Base-by-base conservation (phyloP, 2,329 filamentous ascomycete species). In the Diaporthe amygdali region DNA sequence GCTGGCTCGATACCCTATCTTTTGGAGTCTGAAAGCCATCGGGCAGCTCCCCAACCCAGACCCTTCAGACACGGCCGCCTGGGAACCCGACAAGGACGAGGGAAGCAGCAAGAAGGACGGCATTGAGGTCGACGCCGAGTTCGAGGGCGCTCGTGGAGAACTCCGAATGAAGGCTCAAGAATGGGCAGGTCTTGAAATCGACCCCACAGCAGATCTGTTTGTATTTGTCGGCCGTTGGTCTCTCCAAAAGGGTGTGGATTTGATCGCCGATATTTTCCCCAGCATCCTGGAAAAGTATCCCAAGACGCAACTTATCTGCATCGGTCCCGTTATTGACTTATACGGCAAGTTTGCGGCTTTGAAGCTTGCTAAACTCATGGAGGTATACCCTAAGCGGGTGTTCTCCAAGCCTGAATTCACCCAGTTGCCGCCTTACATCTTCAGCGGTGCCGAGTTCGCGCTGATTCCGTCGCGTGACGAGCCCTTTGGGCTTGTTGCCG, bases 181-280 rank as follows among this genome's bases (percentile, higher is more conserved):
- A 79, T 93, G 91, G 90, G 90, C 90, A 52, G 89, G 89, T n/a
- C 83, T 93, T 3, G 83, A 91, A 5, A 84, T 89, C 68, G 86
- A 90, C 74, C 86, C 89, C 2, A 83, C 89, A 41, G 90, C 91
- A 2, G 89, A 92, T 69, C 83, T 93, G 20, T 87, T 92, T 74
- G 90, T 92, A n/a, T 93, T 93, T 74, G 90, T 92, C 51, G 90
- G 90, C 71, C 87, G 90, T 74, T 93, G 90, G 91, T 90, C 88
- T 15, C 88, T 91, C 85, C 90, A 93, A 76, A 93, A 93, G 79
- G 90, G 90, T 67, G 85, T 92, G 66, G 90, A 93, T 77, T 81
- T 92, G 63, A 91, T 92, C 74, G 90, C 90, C 20, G 90, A 92
- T 76, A 88, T 92, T 25, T 89, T 92, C 78, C 89, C 90, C 17